Base-by-base conservation (phyloP, 2,329 filamentous ascomycete species). In the Geosmithia putterillii region DNA sequence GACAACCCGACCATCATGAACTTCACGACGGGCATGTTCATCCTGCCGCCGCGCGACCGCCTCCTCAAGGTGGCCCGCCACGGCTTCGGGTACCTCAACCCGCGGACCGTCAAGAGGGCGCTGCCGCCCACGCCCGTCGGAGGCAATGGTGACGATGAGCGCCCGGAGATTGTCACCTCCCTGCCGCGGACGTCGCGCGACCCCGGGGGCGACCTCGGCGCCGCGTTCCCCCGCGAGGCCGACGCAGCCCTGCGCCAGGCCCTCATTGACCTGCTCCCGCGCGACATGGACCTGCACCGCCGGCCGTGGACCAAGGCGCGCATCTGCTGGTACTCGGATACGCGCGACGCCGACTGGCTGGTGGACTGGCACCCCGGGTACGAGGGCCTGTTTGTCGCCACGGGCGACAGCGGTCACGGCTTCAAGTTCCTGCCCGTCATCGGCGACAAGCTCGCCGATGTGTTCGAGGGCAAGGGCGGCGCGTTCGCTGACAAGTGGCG, bases 261-360 rank as follows among this genome's bases (percentile, higher is more conserved):
- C 2, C 62, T 89, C 21, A 65, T 61, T 12, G 68, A 77, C 46
- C 71, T 84, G 51, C 65, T 85, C 4, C 79, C 83, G 1, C 28
- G 28, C 15, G 55, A 69, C 47, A 62, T 62, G 7, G 66, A 67
- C 9, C 66, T 85, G 17, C 69, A 67, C 41, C 66, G 71, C 20
- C 67, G 82, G 21, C 73, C 76, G 2, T 86, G 84, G 63, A 62
- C 63, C 45, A 65, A 67, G 43, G 81, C 77, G 2, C 68, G 80
- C 20, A 62, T 86, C 43, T 87, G 83, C 63, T 87, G 83, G 83
- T 87, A 87, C 57, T 78, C 77, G 5, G 83, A 87, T 62, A 87
- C 83, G 51, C 70, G 76, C 7, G 76, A 75, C 17, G 82, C 76
- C 19, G 78, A 87, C 55, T 87, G 84, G 64, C 68, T 87, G 44